Base-by-base conservation (phyloP, 176 grass and related monocot genomes). In the Oryza australiensis region DNA sequence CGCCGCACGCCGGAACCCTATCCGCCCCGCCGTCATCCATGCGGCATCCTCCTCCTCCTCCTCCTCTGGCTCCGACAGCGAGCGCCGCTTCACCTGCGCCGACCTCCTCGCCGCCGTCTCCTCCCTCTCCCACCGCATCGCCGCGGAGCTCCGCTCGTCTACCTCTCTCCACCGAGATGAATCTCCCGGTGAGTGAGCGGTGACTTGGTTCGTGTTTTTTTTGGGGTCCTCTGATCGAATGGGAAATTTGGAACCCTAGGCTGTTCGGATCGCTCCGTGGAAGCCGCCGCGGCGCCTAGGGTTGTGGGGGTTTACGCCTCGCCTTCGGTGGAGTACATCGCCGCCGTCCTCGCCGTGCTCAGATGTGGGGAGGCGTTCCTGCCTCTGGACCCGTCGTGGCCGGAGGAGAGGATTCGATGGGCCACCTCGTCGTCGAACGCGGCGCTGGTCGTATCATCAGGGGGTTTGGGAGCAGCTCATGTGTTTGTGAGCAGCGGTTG, bases 321-420 rank as follows among this genome's bases (percentile, higher is more conserved):
- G 22, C 92, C 92, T 62, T 94, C 94, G 33, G 76, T 87, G 30
- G 92, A 89, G 77, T 97, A 94, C 34, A 69, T 97, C 9, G 81
- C 72, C 40, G 69, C 85, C 29, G 92, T 94, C 62, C 90, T 94
- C 28, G 66, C 92, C 15, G 86, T 94, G 43, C 86, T 97, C 28
- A 81, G 95, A 64, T 94, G 86, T 37, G 86, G 92, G 24, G 88
- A 85, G 28, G 92, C 90, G 74, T 97, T 98, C 78, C 82, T 98
- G 67, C 95, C 92, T 46, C 74, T 98, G 67, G 95, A 98, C 49
- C 92, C 95, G 0, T 86, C 81, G 49, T 97, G 92, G 95, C 84
- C 95, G 7, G 86, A 94, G 18, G 90, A 89, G 43, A 91, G 90
- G 80, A 69, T 94, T 34, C 16, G 42, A 53, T 92, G 78, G 32